A percentile compares a stretch with the other conserved stretches of the same genome.
phyloP scores from a whole-genome alignment of 176 grass and related monocot species.

The Aechmea fasciata region DNA sequence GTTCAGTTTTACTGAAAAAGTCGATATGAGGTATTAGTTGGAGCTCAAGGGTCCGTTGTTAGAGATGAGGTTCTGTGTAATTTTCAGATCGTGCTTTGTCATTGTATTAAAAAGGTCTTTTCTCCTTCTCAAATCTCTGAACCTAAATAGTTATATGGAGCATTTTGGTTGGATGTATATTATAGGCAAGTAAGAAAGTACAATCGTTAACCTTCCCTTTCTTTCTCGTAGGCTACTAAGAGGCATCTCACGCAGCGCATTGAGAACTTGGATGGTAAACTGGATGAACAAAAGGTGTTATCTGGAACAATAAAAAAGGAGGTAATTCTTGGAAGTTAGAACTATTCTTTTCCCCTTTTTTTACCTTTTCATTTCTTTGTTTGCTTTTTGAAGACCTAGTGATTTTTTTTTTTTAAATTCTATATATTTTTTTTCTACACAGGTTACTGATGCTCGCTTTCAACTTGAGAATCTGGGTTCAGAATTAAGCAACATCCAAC shows the following conservation, averaged over 20 bases:
- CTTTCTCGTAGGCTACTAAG: constrained; percentile 67
- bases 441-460: constrained; percentile 77
- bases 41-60: too few species aligned
- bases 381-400: not conserved
- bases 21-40: too few species aligned
- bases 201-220: constrained; percentile 5
- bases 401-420: not conserved
- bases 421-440: constrained; percentile 7
- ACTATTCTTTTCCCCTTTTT: not conserved
- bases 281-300: constrained; percentile 92
- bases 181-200: not conserved
- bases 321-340: constrained; percentile 27
- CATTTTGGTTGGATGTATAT: too few species aligned
- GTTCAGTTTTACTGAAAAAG: too few species aligned
- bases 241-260: constrained; percentile 93
- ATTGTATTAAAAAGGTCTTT: too few species aligned
- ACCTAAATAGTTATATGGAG: too few species aligned
- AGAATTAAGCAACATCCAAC: constrained; percentile 68
- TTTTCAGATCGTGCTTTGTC: too few species aligned
- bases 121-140: too few species aligned
- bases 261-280: constrained; percentile 87
- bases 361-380: not conserved
- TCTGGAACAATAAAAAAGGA: constrained; percentile 85
- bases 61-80: too few species aligned
- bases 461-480: constrained; percentile 79